These are phyloP conservation scores for Oropetium thomaeum DNA, from an alignment of 176 grass and related monocot genomes.

Conservation along the genomic window DNA sequence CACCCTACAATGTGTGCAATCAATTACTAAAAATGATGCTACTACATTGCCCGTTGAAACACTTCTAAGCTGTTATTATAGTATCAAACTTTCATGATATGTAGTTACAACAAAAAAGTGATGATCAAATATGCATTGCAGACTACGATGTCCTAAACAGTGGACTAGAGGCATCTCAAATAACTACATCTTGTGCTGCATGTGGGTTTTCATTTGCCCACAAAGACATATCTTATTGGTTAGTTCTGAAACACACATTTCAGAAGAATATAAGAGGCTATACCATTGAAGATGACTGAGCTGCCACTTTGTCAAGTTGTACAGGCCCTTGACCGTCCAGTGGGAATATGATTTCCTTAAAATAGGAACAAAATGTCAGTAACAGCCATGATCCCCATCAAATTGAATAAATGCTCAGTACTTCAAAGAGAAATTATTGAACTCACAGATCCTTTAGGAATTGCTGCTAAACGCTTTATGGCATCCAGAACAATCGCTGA, in stretches of 20 bases:
- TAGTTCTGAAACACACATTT: constrained; percentile 1
- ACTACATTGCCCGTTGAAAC: background rate
- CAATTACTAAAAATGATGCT: background rate
- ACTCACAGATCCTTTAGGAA: constrained; percentile 76
- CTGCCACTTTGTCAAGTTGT: constrained; percentile 3
- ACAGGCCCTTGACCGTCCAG: background rate
- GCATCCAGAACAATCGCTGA: constrained; percentile 51
- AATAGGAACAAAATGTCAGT: constrained; percentile 15
- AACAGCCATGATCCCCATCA: background rate
- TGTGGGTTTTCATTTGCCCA: background rate
- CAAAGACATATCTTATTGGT: background rate
- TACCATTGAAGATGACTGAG: constrained; percentile 75
- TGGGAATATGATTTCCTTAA: constrained; percentile 85
- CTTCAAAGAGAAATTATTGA: background rate
- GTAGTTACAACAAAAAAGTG: background rate
- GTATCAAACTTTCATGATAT: background rate
- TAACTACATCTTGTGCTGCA: no score
- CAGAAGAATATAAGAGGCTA: background rate
- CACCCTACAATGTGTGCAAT: background rate
- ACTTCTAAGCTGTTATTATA: background rate
- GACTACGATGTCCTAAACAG: background rate
- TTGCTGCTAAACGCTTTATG: constrained; percentile 63
- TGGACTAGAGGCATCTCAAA: background rate
- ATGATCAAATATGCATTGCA: background rate
- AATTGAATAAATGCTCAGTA: background rate